These are phyloP conservation scores for Alloteropsis angusta DNA, from an alignment of 202 grass and related monocot species.

Conservation along the genomic window DNA sequence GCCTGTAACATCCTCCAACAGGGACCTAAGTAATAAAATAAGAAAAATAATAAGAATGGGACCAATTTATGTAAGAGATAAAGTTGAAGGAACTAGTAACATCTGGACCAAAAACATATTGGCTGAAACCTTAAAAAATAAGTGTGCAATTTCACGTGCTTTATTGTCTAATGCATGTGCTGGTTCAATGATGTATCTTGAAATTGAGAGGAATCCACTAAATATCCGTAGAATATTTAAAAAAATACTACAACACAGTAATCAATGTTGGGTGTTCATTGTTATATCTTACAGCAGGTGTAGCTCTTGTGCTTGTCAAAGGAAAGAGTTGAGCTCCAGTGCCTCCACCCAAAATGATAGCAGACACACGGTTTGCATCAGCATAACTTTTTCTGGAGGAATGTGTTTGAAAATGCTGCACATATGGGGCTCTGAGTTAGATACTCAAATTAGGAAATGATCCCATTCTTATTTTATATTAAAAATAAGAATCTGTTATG, in stretches of 20 bases:
- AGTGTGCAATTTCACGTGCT: background rate
- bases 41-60: slow-evolving; percentile 33
- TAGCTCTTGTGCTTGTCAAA: slow-evolving; percentile 64
- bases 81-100: background rate
- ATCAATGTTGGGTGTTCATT: background rate
- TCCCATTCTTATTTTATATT: no score
- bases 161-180: background rate
- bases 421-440: background rate
- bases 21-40: slow-evolving; percentile 61
- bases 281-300: slow-evolving; percentile 52
- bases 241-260: background rate
- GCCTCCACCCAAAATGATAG: slow-evolving; percentile 71
- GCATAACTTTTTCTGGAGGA: slow-evolving; percentile 27
- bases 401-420: slow-evolving; percentile 20
- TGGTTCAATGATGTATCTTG: background rate
- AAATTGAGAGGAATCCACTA: background rate
- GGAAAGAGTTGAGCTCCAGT: slow-evolving; percentile 62
- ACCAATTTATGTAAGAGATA: background rate
- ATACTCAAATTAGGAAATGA: background rate
- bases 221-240: background rate
- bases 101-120: background rate
- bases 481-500: no score
- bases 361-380: slow-evolving; percentile 50
- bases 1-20: slow-evolving; percentile 75
- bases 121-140: background rate